A percentile compares a stretch with the other conserved stretches of the same genome.
Evolutionary conservation across 2,329 filamentous ascomycete species (phyloP).

Genomic region (Daldinia sp.): DNA sequence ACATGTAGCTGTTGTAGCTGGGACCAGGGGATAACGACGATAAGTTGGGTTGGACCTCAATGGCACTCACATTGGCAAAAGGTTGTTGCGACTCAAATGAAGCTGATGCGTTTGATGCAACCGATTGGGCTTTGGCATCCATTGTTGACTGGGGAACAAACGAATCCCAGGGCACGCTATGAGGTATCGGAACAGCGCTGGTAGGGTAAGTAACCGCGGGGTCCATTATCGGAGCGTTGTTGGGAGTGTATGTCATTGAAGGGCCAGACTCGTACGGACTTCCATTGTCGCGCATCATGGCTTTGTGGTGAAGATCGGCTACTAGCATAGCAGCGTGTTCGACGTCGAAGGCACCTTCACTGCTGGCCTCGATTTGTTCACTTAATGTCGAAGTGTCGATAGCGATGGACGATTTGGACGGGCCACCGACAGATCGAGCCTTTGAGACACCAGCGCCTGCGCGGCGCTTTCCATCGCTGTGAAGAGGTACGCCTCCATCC

Average conservation of each 20-base stretch:
- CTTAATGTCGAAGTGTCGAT: conserved; percentile 84
- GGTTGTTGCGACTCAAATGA: conserved; percentile 77
- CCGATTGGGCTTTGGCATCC: conserved; percentile 81
- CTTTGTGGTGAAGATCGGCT: conserved; percentile 97
- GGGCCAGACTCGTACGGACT: conserved; percentile 68
- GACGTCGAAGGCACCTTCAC: conserved; percentile 92
- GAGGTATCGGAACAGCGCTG: conserved; percentile 83
- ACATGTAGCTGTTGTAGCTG: conserved; percentile 69
- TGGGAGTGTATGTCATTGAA: conserved; percentile 79
- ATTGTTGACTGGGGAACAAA: conserved; percentile 79
- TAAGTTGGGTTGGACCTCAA: conserved; percentile 70
- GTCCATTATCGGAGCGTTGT: conserved; percentile 79
- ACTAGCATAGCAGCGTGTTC: conserved; percentile 99
- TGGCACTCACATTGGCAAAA: conserved; percentile 68
- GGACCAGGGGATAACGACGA: conserved; percentile 74
- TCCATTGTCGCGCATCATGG: conserved; percentile 73
- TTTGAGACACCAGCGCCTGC: conserved; percentile 69
- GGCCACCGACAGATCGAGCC: conserved; percentile 70
- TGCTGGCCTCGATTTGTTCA: conserved; percentile 92
- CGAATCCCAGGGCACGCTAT: conserved; percentile 86
- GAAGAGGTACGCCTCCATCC: conserved; percentile 92
- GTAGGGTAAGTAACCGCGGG: conserved; percentile 81
- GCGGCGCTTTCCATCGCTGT: conserved; percentile 93
- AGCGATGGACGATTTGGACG: conserved; percentile 81
- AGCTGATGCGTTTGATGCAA: conserved; percentile 72